Evolutionary conservation across 2,329 filamentous ascomycete species (phyloP).

Genomic region (Magnaporthiopsis rhizophila): DNA sequence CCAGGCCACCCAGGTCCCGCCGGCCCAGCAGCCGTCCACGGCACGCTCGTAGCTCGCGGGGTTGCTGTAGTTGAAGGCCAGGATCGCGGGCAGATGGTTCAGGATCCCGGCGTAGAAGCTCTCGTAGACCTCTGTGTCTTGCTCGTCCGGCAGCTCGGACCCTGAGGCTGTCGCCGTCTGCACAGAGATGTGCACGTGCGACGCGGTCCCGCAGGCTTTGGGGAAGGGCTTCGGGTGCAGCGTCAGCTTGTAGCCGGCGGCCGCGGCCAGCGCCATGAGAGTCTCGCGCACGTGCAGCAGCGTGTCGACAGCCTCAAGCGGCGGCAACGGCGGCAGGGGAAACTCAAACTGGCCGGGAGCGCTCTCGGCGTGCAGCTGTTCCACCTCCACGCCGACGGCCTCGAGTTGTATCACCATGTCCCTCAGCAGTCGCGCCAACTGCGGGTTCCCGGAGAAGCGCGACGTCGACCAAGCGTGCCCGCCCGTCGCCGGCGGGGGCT

Average conservation of each 20-base stretch:
- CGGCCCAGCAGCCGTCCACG: conserved; percentile 66
- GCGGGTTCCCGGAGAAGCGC: conserved; percentile 52
- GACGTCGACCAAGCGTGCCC: conserved; percentile 67
- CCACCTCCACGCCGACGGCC: conserved; percentile 54
- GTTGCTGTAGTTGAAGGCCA: conserved; percentile 61
- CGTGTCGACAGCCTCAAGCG: conserved; percentile 62
- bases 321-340: conserved; percentile 53
- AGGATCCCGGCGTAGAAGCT: conserved; percentile 68
- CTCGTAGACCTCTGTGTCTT: conserved; percentile 37
- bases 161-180: not conserved
- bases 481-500: conserved; percentile 36
- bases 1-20: conserved; percentile 73
- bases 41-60: conserved; percentile 58
- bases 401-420: conserved; percentile 56
- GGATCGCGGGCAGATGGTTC: conserved; percentile 54
- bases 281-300: conserved; percentile 65
- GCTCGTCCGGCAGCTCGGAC: conserved; percentile 27
- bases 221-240: conserved; percentile 64
- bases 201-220: conserved; percentile 51
- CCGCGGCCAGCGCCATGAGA: conserved; percentile 55
- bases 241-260: conserved; percentile 58
- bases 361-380: conserved; percentile 69
- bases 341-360: conserved; percentile 72
- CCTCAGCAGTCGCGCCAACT: conserved; percentile 49
- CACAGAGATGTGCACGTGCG: conserved; percentile 64